A percentile compares a stretch with the other conserved stretches of the same genome.
Conservation (phyloP, 2,329 filamentous ascomycete species). For the Xylariaceae sp. region DNA sequence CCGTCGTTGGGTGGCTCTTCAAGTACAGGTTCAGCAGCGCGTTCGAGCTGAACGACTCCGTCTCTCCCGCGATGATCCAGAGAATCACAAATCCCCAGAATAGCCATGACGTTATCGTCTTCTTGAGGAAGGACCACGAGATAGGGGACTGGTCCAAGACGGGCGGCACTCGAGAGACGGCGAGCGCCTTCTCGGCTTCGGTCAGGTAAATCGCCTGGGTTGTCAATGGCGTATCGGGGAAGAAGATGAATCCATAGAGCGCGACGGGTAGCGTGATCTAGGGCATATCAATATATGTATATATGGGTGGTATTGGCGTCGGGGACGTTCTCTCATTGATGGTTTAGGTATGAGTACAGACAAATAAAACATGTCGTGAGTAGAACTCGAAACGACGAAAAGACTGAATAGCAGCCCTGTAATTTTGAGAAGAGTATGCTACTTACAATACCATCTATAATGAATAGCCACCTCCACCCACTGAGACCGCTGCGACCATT, state of each 20-base stretch:
- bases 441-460: conserved; percentile 32
- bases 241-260: conserved; percentile 55
- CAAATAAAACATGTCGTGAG: background rate
- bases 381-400: background rate
- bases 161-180: conserved; percentile 44
- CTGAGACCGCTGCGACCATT: conserved; percentile 52
- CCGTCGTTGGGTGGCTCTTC: conserved; percentile 48
- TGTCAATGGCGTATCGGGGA: conserved; percentile 56
- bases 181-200: conserved; percentile 39
- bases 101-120: conserved; percentile 61
- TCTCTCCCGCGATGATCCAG: conserved; percentile 72
- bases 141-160: conserved; percentile 48
- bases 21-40: conserved; percentile 56
- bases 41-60: conserved; percentile 71
- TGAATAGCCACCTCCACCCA: conserved; percentile 60
- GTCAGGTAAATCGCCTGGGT: conserved; percentile 54
- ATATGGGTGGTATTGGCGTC: too few species aligned
- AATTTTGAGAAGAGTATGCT: background rate
- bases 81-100: conserved; percentile 69
- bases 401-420: background rate
- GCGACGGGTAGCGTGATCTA: conserved; percentile 58
- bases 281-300: background rate
- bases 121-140: conserved; percentile 53
- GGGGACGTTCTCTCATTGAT: background rate
- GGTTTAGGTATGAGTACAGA: too few species aligned